Conservation (phyloP, 306 rosid genomes). For the Purshia tridentata region DNA sequence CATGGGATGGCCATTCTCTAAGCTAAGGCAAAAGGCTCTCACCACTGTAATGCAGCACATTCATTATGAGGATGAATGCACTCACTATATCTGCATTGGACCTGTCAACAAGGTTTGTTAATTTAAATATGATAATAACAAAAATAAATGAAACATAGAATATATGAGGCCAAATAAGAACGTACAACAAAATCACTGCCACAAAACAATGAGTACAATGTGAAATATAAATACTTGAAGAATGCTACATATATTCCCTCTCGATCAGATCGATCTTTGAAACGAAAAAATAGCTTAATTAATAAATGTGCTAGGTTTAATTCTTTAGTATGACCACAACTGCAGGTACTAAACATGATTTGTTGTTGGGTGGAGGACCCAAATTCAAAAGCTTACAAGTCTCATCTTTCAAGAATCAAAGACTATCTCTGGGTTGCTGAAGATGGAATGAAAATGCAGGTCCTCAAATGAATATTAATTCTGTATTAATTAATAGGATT, state of each 20-base stretch:
- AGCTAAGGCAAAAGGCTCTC: constrained; percentile 60
- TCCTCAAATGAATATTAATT: neutral
- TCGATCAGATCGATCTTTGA: too few species aligned
- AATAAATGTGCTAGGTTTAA: too few species aligned
- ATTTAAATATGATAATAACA: neutral
- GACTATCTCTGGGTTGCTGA: constrained; percentile 87
- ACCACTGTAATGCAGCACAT: constrained; percentile 53
- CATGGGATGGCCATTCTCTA: constrained; percentile 56
- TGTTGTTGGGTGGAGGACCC: constrained; percentile 81
- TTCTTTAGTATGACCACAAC: neutral
- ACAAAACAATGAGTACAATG: too few species aligned
- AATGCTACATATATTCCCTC: too few species aligned
- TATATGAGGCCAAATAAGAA: too few species aligned
- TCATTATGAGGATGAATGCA: constrained; percentile 64
- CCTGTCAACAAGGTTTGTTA: constrained; percentile 58
- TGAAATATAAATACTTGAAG: too few species aligned
- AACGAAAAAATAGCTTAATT: too few species aligned
- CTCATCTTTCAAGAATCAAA: constrained; percentile 72
- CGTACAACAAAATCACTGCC: too few species aligned
- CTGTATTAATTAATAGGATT: too few species aligned
- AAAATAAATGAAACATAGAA: neutral
- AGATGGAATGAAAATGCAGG: constrained; percentile 97
- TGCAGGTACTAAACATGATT: constrained; percentile 78
- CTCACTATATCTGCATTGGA: constrained; percentile 66
- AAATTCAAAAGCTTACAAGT: constrained; percentile 53